These are phyloP conservation scores for Penicillium polonicum DNA, from an alignment of 2,329 filamentous ascomycete species.

Conservation along the genomic window DNA sequence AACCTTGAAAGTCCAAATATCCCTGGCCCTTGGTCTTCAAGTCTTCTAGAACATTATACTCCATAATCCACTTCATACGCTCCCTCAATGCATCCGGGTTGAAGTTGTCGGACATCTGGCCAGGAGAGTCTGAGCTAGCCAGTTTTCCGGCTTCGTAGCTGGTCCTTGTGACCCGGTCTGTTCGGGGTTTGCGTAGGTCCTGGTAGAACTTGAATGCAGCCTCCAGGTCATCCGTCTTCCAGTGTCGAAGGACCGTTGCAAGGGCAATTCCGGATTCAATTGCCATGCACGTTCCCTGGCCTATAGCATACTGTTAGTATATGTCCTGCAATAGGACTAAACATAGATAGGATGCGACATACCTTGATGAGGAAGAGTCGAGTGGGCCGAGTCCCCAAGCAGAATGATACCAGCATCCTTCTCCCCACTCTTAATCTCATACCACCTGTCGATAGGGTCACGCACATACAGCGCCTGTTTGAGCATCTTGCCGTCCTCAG, in stretches of 20 bases:
- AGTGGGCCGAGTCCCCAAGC: slow-evolving; percentile 36
- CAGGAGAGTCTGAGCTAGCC: slow-evolving; percentile 35
- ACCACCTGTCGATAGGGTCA: slow-evolving; percentile 35
- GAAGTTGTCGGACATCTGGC: slow-evolving; percentile 30
- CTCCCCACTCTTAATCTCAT: slow-evolving; percentile 25
- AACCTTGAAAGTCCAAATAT: slow-evolving; percentile 21
- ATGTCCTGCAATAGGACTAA: neutral
- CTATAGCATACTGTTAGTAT: slow-evolving; percentile 15
- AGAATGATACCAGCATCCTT: slow-evolving; percentile 32
- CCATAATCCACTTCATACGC: slow-evolving; percentile 41
- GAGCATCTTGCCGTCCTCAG: slow-evolving; percentile 33
- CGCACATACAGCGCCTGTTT: slow-evolving; percentile 38
- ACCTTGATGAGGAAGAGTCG: slow-evolving; percentile 38
- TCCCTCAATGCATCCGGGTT: slow-evolving; percentile 29
- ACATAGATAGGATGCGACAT: neutral
- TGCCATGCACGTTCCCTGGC: slow-evolving; percentile 37
- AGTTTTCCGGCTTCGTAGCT: slow-evolving; percentile 39
- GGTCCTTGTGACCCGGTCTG: slow-evolving; percentile 35
- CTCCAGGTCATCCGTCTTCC: slow-evolving; percentile 29
- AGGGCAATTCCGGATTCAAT: slow-evolving; percentile 38
- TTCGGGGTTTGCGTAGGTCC: slow-evolving; percentile 38
- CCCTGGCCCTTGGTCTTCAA: slow-evolving; percentile 24
- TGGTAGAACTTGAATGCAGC: slow-evolving; percentile 38
- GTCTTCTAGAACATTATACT: slow-evolving; percentile 36
- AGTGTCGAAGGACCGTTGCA: slow-evolving; percentile 32